phyloP scores from a whole-genome alignment of 768 basidiomycete species.

The Chalciporus pseudorubinellus region DNA sequence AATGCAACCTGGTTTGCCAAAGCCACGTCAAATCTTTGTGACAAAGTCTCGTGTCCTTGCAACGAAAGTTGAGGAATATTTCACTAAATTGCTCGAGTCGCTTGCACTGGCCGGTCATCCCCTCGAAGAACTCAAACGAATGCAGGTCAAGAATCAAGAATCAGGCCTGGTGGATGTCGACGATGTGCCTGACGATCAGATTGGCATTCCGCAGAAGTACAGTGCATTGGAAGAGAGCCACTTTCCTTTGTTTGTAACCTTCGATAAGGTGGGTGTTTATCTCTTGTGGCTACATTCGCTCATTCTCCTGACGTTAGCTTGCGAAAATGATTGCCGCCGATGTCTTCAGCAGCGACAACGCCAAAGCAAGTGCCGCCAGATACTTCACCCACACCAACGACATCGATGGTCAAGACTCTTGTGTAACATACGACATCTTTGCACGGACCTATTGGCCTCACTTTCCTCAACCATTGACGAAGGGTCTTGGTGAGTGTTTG shows the following conservation, averaged over 20 bases:
- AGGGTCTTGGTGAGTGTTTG: slow-evolving; percentile 46
- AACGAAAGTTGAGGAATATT: slow-evolving; percentile 67
- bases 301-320: slow-evolving; percentile 13
- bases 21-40: slow-evolving; percentile 68
- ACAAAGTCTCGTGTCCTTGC: slow-evolving; percentile 68
- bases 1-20: slow-evolving; percentile 33
- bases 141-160: slow-evolving; percentile 20
- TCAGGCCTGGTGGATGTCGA: slow-evolving; percentile 33
- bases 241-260: slow-evolving; percentile 71
- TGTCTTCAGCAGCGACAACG: slow-evolving; percentile 8
- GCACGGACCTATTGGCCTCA: slow-evolving; percentile 55
- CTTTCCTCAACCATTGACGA: slow-evolving; percentile 45
- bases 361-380: slow-evolving; percentile 3
- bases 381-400: slow-evolving; percentile 18
- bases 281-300: neutral
- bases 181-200: slow-evolving; percentile 34
- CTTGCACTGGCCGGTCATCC: slow-evolving; percentile 37
- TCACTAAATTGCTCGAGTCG: slow-evolving; percentile 48
- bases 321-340: slow-evolving; percentile 28
- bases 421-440: slow-evolving; percentile 50
- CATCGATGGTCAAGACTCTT: slow-evolving; percentile 16
- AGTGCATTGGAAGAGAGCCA: slow-evolving; percentile 56
- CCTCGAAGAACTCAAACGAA: slow-evolving; percentile 37
- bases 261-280: slow-evolving; percentile 47
- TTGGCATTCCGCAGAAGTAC: slow-evolving; percentile 42